Conservation (phyloP, 768 basidiomycete species). For the Sarcomyxa edulis region DNA sequence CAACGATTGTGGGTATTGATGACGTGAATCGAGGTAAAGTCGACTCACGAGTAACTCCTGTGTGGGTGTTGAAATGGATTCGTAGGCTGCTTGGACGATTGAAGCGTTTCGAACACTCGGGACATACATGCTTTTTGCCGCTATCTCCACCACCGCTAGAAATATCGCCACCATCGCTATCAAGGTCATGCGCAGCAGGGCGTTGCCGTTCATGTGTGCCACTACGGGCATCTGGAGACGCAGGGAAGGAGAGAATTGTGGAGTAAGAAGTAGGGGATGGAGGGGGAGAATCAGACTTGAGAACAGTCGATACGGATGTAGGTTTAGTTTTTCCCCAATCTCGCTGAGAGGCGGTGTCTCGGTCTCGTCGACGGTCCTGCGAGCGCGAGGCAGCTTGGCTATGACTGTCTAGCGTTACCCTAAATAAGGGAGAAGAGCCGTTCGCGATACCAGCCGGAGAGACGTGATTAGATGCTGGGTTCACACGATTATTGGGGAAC, state of each 20-base stretch:
- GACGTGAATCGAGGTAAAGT: background rate
- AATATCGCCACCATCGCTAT: conserved; percentile 16
- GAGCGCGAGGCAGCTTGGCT: conserved; percentile 5
- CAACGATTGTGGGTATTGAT: too few relatives aligned
- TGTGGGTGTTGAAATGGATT: conserved; percentile 66
- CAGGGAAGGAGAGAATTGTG: conserved; percentile 20
- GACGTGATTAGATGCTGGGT: conserved; percentile 4
- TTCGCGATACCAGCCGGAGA: conserved; percentile 19
- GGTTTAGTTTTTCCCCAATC: too few relatives aligned
- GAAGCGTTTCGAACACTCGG: conserved; percentile 58
- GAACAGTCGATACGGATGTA: too few relatives aligned
- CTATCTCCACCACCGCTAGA: conserved; percentile 15
- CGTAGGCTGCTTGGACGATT: conserved; percentile 64
- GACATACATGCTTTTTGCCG: conserved; percentile 44
- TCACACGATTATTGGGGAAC: conserved; percentile 24
- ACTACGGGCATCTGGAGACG: conserved; percentile 8
- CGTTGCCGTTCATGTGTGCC: background rate
- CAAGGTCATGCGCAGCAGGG: conserved; percentile 18
- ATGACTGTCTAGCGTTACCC: conserved; percentile 25
- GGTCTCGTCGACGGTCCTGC: conserved; percentile 2
- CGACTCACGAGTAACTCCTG: conserved; percentile 60
- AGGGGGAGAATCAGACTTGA: too few relatives aligned
- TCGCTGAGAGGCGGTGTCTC: conserved; percentile 1
- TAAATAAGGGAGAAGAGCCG: conserved; percentile 30
- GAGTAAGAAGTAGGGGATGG: conserved; percentile 10